phyloP scores from a whole-genome alignment of 2,329 filamentous ascomycete genomes.

The Pleoardoris graminearum region DNA sequence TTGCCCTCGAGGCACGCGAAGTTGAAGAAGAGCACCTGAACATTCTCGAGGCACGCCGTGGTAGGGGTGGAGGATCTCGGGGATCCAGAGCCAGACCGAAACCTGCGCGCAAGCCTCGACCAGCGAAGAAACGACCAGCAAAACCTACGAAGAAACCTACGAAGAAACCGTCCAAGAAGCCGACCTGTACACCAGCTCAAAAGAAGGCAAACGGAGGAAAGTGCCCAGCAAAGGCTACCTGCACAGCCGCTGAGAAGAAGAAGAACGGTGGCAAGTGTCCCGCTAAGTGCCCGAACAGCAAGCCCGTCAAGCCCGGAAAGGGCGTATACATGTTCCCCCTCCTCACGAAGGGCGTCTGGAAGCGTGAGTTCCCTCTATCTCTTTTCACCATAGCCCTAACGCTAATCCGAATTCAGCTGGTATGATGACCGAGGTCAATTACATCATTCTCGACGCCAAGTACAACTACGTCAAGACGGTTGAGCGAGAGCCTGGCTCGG shows the following conservation, averaged over 20 bases:
- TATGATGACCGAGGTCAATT: background rate
- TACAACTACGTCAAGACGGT: constrained; percentile 8
- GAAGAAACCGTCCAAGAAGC: background rate
- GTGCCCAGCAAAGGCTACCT: background rate
- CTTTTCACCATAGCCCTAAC: background rate
- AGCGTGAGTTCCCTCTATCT: constrained; percentile 1
- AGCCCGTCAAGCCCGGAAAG: background rate
- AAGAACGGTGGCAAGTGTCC: constrained; percentile 1
- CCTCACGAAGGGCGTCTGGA: constrained; percentile 5
- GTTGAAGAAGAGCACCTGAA: background rate
- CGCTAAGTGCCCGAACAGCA: constrained; percentile 1
- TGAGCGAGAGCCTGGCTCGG: constrained; percentile 3
- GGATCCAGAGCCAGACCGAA: constrained; percentile 1
- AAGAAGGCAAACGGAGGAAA: background rate
- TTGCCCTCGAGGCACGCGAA: background rate
- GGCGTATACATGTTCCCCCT: constrained; percentile 6
- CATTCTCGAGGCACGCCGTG: background rate
- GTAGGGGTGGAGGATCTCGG: background rate
- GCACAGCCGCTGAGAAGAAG: background rate
- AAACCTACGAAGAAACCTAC: background rate
- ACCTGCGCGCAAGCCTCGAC: background rate
- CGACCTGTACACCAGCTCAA: background rate
- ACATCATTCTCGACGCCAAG: constrained; percentile 5
- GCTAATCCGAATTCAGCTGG: constrained; percentile 3
- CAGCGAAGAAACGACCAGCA: background rate